These are phyloP conservation scores for Trichoderma sp. DNA, from an alignment of 2,329 filamentous ascomycete genomes.

Conservation along the genomic window DNA sequence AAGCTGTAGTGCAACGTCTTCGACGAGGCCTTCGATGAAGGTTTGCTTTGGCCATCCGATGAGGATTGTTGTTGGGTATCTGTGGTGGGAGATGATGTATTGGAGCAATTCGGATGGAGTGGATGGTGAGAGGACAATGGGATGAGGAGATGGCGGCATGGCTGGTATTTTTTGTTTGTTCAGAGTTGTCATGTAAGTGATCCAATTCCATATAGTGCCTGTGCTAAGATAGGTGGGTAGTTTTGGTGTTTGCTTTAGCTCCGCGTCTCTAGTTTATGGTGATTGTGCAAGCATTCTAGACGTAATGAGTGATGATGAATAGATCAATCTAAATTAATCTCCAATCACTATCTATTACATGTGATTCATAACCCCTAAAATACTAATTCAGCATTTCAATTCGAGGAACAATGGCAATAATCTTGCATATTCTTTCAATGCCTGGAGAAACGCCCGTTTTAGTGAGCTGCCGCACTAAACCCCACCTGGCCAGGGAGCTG, in stretches of 20 bases:
- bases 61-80: constrained; percentile 62
- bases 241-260: background rate
- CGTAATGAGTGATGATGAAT: background rate
- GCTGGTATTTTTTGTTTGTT: background rate
- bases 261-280: too few species aligned
- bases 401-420: background rate
- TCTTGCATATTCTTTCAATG: background rate
- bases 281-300: background rate
- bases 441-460: background rate
- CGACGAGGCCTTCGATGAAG: constrained; percentile 61
- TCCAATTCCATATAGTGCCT: background rate
- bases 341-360: too few species aligned
- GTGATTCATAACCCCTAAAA: background rate
- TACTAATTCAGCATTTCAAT: background rate
- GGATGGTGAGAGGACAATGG: constrained; percentile 50
- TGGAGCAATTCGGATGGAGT: constrained; percentile 61
- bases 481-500: background rate
- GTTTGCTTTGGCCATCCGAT: constrained; percentile 63
- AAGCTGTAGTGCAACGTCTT: constrained; percentile 41
- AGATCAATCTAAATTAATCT: too few species aligned
- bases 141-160: constrained; percentile 23
- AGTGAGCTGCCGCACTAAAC: constrained; percentile 8
- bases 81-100: constrained; percentile 57
- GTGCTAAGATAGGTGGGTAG: background rate
- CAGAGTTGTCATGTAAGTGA: background rate